Evolutionary conservation across 1,284 basidiomycete species (phyloP), one percentile per base, ranked within the genome.

Genomic region (Microbotryum saponariae): DNA sequence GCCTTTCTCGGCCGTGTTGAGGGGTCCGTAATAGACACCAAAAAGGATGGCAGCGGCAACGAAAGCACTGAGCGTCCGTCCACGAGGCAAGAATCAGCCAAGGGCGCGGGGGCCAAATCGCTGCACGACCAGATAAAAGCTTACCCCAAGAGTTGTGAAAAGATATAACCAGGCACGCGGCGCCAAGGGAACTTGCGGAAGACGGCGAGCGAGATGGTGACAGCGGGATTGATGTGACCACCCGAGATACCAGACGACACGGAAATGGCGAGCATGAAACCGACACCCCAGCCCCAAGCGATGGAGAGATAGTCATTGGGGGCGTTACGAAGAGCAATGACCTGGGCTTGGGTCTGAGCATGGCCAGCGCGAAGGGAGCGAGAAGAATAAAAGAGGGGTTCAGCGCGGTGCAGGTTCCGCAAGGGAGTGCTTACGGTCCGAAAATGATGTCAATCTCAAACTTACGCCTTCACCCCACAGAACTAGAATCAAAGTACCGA

Each of bases 201-300:
- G 6, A 82, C 77, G 1, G 86, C 86, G 51, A 89, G 70, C 6
- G 83, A 79, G 45, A 90, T 71, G 3, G 88, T 90, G 16, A 88
- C 78, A 80, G 33, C 86, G 51, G 87, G 87, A 71, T 89, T 89
- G 66, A 88, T 81, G 71, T 89, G 87, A 42, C 86, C 87, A 21
- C 87, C 86, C 53, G 85, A 86, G 61, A 86, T 81, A 52, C 83
- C 83, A 4, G 27, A 42, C 4, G 61, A 53, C n/a, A 62, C 58
- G 20, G 54, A 62, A 4, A 62, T 54, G 10, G 51, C 61, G 12
- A 62, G 23, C 53, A 58, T 54, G 31, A 59, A 54, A 8, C 61
- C 61, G 9, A 59, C 44, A n/a, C 61, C 61, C 61, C 61, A 62
- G 12, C 61, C 61, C 45, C 44, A 62, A 8, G 56, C 56, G 25